Base-by-base conservation (phyloP, 2,329 filamentous ascomycete species). In the Diaporthe sp. region DNA sequence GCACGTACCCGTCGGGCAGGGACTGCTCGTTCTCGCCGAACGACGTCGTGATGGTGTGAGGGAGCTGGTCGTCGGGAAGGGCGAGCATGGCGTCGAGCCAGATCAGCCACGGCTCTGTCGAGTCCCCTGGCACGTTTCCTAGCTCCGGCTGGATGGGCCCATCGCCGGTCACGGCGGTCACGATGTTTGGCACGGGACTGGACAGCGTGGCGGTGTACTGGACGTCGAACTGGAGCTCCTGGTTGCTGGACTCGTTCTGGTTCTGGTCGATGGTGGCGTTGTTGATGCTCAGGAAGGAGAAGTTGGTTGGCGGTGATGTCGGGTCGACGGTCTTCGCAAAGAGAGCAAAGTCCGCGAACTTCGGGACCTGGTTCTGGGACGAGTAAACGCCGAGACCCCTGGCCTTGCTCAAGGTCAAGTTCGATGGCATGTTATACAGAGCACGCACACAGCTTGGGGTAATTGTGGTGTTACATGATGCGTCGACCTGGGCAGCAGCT, bases 11-110 rank as follows among this genome's bases (percentile, higher is more conserved):
- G 39, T 84, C 83, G 0, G 92, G 91, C 0, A 94, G 85, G 6
- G 87, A 88, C 81, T 92, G 75, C 73, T 95, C 93, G 59, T 92
- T 88, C 78, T 94, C 92, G 31, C 92, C 92, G 79, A 94, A 95
- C 0, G 92, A 94, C 17, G 91, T 93, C 49, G 88, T 89, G 61
- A 95, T 87, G 34, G 94, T 89, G 3, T 89, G 87, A 0, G 93
- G 93, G 0, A 94, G 85, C 25, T 89, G 81, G 4, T 85, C 81
- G 75, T 90, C 87, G 1, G 86, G 82, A 28, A 92, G 86, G 28
- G 84, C 81, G 5, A 93, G 84, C n/a, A 94, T 65, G 59, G 69
- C 72, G 58, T 44, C 67, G 91, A 13, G 88, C 89, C 4, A 94
- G 86, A 80, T 92, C 22, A 68, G 65, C 46, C 46, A 95, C 0